phyloP scores from a whole-genome alignment of 1,284 basidiomycete genomes.

The Waitea zeae region DNA sequence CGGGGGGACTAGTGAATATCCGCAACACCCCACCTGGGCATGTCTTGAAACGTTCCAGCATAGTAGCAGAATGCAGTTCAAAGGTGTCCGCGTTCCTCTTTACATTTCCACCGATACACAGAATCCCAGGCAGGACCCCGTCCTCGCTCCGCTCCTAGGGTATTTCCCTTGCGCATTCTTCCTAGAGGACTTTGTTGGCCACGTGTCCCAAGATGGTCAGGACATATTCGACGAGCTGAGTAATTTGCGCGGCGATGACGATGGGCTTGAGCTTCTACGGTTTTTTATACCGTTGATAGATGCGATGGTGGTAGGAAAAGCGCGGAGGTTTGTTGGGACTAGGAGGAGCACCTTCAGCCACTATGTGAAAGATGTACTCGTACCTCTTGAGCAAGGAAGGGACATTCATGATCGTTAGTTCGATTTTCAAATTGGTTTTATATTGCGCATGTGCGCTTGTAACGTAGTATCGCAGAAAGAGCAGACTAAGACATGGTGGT shows the following conservation, averaged over 20 bases:
- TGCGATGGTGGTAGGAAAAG: slow-evolving; percentile 44
- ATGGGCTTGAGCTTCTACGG: slow-evolving; percentile 28
- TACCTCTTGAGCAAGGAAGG: slow-evolving; percentile 40
- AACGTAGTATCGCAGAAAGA: too few species aligned
- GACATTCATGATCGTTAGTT: too few species aligned
- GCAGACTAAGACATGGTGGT: too few species aligned
- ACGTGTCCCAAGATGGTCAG: neutral
- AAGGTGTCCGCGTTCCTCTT: slow-evolving; percentile 37
- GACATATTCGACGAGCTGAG: slow-evolving; percentile 19
- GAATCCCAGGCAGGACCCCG: slow-evolving; percentile 23
- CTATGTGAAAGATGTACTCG: slow-evolving; percentile 49
- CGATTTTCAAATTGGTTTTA: too few species aligned
- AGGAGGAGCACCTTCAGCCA: slow-evolving; percentile 57
- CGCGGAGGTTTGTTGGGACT: slow-evolving; percentile 43
- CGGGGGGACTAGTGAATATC: slow-evolving; percentile 14
- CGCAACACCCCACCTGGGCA: too few species aligned
- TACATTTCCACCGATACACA: slow-evolving; percentile 56
- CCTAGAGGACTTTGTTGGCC: slow-evolving; percentile 32
- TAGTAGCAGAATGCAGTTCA: too few species aligned
- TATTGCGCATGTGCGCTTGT: too few species aligned
- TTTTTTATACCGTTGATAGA: slow-evolving; percentile 52
- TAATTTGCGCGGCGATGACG: slow-evolving; percentile 27
- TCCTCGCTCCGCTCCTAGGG: slow-evolving; percentile 27
- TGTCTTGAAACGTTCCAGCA: too few species aligned
- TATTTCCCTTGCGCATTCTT: slow-evolving; percentile 61